Evolutionary conservation across 345 rosid genomes (phyloP).

Genomic region (Aquilaria yunnanensis): DNA sequence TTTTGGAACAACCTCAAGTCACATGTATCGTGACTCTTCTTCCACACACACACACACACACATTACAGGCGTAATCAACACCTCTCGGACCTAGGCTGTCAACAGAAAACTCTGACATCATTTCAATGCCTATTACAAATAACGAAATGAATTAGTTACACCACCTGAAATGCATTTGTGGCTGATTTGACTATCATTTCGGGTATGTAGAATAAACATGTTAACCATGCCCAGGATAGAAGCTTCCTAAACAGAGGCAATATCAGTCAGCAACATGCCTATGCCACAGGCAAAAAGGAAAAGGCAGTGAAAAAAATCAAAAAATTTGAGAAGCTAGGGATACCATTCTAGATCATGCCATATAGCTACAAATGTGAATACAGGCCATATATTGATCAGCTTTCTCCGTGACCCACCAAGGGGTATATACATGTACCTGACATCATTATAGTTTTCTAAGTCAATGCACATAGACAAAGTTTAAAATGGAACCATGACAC

Average conservation of each 20-base stretch:
- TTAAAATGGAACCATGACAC: conserved; percentile 10
- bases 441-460: conserved; percentile 9
- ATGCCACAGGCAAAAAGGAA: background rate
- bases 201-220: conserved; percentile 90
- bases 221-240: conserved; percentile 98
- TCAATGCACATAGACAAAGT: conserved; percentile 4
- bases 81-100: too few species aligned
- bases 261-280: conserved; percentile 10
- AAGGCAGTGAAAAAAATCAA: background rate
- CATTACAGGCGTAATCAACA: too few species aligned
- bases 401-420: conserved; percentile 88
- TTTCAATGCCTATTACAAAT: too few species aligned
- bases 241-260: conserved; percentile 66
- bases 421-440: conserved; percentile 94
- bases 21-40: too few species aligned
- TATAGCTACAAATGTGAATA: conserved; percentile 90
- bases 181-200: conserved; percentile 84
- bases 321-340: background rate
- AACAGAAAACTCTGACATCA: too few species aligned
- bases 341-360: conserved; percentile 99
- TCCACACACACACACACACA: too few species aligned
- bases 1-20: too few species aligned
- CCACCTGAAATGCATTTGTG: conserved; percentile 58
- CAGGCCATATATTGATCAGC: conserved; percentile 79
- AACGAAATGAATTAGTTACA: background rate